Conservation (phyloP, 1,284 basidiomycete genomes). For the Ganoderma lucidum region DNA sequence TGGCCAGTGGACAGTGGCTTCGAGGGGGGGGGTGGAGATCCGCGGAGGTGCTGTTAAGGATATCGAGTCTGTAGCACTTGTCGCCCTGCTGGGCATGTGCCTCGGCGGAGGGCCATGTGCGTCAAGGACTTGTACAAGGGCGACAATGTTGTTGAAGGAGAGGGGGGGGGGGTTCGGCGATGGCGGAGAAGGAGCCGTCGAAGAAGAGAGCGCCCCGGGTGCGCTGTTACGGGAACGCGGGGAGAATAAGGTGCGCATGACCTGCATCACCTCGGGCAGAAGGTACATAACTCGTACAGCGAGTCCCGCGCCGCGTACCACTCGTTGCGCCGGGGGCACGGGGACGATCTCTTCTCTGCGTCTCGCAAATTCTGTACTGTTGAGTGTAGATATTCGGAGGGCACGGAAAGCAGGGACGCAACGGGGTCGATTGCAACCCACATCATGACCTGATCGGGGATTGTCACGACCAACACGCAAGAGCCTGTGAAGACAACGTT, state of each 20-base stretch:
- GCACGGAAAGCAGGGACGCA: conserved; percentile 34
- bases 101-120: conserved; percentile 64
- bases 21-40: conserved; percentile 63
- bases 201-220: conserved; percentile 50
- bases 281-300: no score
- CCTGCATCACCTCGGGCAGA: conserved; percentile 80
- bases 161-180: no score
- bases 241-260: conserved; percentile 73
- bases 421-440: conserved; percentile 95
- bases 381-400: conserved; percentile 4
- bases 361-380: conserved; percentile 57
- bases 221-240: conserved; percentile 41
- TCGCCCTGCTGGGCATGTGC: conserved; percentile 52
- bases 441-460: conserved; percentile 74
- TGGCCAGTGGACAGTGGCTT: conserved; percentile 63
- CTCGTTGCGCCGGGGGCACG: conserved; percentile 72
- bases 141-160: conserved; percentile 54
- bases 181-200: conserved; percentile 49
- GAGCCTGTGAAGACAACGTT: no score
- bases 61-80: conserved; percentile 69
- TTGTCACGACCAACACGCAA: not conserved
- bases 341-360: conserved; percentile 87
- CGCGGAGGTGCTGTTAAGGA: conserved; percentile 62
- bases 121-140: conserved; percentile 77
- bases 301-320: conserved; percentile 83